A percentile compares a stretch with the other conserved stretches of the same genome.
These are phyloP conservation scores for Bimuria novae-zelandiae DNA, from an alignment of 2,329 filamentous ascomycete species.

Conservation along the genomic window DNA sequence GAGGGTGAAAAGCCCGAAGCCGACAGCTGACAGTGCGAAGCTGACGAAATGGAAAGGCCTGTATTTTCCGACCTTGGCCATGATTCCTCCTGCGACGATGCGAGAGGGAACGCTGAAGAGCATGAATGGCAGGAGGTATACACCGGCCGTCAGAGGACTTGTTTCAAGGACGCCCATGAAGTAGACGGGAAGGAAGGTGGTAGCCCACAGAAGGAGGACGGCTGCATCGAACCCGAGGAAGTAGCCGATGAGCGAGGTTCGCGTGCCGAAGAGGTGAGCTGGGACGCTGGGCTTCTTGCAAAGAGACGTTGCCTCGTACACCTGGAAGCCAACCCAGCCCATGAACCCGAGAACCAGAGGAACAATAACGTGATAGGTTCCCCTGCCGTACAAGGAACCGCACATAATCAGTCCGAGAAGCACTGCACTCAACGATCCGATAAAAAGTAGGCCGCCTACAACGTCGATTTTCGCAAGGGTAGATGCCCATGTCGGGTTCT, in stretches of 20 bases:
- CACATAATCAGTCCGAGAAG: constrained; percentile 51
- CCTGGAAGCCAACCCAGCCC: constrained; percentile 42
- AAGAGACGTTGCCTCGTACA: constrained; percentile 41
- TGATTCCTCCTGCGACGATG: constrained; percentile 4
- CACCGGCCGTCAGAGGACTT: constrained; percentile 12
- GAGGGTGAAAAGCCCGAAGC: not conserved
- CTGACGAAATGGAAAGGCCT: constrained; percentile 13
- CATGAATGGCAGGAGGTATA: constrained; percentile 16
- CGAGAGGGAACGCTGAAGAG: constrained; percentile 8
- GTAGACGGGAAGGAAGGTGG: constrained; percentile 23
- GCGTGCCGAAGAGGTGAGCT: constrained; percentile 15
- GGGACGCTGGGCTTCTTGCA: constrained; percentile 17
- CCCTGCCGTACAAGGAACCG: constrained; percentile 50
- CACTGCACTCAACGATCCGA: constrained; percentile 36
- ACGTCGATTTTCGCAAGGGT: constrained; percentile 40
- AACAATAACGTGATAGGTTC: constrained; percentile 43
- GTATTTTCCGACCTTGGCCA: constrained; percentile 32
- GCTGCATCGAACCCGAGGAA: constrained; percentile 11
- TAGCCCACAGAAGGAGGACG: constrained; percentile 9
- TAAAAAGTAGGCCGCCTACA: constrained; percentile 49
- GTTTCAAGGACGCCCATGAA: constrained; percentile 17
- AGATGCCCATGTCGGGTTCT: not conserved
- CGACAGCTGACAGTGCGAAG: not conserved
- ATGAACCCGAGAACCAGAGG: constrained; percentile 51
- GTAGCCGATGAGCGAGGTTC: constrained; percentile 14